Percentiles rank a stretch among this genome's conserved stretches.
Conservation (phyloP, 768 basidiomycete genomes). For the Fomitopsis serialis region DNA sequence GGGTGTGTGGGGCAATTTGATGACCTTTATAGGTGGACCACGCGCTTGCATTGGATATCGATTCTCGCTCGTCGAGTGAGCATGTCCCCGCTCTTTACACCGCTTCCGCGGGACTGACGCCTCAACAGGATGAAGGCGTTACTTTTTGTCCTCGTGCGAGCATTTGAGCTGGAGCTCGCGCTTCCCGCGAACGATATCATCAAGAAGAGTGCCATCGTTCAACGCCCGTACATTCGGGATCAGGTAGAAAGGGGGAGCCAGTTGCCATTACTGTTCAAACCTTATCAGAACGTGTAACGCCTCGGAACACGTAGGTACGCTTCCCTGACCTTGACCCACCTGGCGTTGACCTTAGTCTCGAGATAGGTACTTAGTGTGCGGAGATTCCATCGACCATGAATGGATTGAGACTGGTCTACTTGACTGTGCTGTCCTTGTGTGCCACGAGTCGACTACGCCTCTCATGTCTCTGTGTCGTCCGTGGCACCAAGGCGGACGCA, state of each 20-base stretch:
- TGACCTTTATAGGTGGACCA: constrained; percentile 63
- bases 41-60: constrained; percentile 63
- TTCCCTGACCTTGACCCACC: too few species aligned
- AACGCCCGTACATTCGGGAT: constrained; percentile 17
- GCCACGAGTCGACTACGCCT: too few species aligned
- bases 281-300: background rate
- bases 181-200: constrained; percentile 19
- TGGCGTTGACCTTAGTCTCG: too few species aligned
- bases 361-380: too few species aligned
- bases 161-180: constrained; percentile 27
- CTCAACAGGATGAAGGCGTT: constrained; percentile 13
- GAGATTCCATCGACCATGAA: too few species aligned
- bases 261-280: constrained; percentile 15
- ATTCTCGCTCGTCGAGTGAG: constrained; percentile 57
- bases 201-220: constrained; percentile 14
- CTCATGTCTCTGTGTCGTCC: too few species aligned
- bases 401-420: too few species aligned
- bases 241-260: constrained; percentile 14
- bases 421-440: too few species aligned
- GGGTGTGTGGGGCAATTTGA: constrained; percentile 53
- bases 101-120: background rate
- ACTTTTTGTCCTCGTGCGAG: constrained; percentile 26
- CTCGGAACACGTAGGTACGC: too few species aligned
- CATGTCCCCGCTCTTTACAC: constrained; percentile 1
- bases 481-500: too few species aligned